Conservation (phyloP, 2,329 filamentous ascomycete species). For the Xylaria sp. region DNA sequence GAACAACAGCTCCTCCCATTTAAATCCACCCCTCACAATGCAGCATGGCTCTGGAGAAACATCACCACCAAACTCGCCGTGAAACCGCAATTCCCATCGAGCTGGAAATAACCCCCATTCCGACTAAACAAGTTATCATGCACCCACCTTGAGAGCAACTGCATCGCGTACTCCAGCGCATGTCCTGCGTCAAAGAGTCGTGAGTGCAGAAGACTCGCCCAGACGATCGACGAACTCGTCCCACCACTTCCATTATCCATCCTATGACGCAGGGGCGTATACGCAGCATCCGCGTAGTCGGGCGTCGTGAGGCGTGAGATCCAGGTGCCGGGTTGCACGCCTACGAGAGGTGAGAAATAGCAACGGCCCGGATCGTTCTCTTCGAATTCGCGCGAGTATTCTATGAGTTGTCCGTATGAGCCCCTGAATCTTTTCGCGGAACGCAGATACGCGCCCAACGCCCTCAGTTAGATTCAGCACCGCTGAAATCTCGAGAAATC, state of each 20-base stretch:
- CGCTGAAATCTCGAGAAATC: neutral
- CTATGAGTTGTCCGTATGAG: neutral
- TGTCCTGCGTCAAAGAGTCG: neutral
- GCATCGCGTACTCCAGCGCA: neutral
- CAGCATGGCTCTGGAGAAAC: conserved; percentile 7
- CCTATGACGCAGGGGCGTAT: neutral
- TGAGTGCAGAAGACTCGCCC: neutral
- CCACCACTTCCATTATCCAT: neutral
- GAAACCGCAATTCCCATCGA: conserved; percentile 7
- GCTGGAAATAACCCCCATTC: neutral
- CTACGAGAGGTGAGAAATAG: neutral
- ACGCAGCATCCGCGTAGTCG: neutral
- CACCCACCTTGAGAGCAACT: neutral
- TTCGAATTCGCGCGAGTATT: neutral
- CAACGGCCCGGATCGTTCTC: neutral
- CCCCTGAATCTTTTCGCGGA: neutral
- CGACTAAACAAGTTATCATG: neutral
- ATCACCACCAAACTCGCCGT: conserved; percentile 1
- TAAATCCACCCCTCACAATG: conserved; percentile 2
- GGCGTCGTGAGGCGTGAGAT: neutral
- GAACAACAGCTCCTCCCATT: conserved; percentile 1
- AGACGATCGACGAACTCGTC: neutral
- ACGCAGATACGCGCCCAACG: neutral
- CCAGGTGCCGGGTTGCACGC: no score
- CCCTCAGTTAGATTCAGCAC: neutral